Conservation (phyloP, 345 rosid species). For the Moricandia moricandioides region DNA sequence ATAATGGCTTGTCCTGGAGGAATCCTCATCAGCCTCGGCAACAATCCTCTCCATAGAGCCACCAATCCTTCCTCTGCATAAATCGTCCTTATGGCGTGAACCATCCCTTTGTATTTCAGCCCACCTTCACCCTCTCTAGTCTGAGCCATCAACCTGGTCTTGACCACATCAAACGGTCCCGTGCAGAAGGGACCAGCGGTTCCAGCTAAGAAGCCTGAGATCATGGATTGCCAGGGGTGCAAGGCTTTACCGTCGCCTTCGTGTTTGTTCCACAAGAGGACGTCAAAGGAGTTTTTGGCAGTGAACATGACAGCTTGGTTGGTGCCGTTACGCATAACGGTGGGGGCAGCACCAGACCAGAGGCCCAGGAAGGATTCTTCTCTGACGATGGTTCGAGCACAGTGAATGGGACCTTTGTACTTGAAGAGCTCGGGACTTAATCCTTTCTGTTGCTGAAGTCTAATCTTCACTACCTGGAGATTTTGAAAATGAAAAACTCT, state of each 20-base stretch:
- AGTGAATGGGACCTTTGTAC: slow-evolving; percentile 93
- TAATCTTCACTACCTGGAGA: slow-evolving; percentile 86
- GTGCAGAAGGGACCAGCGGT: slow-evolving; percentile 92
- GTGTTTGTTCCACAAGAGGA: slow-evolving; percentile 81
- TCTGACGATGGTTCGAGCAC: slow-evolving; percentile 60
- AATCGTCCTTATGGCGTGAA: slow-evolving; percentile 81
- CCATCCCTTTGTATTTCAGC: slow-evolving; percentile 82
- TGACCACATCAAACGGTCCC: slow-evolving; percentile 97
- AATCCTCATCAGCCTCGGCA: slow-evolving; percentile 96
- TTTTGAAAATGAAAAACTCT: too few species aligned
- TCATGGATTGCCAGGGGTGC: slow-evolving; percentile 95
- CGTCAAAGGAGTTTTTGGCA: slow-evolving; percentile 79
- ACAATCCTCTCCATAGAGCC: slow-evolving; percentile 87
- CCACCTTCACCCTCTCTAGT: slow-evolving; percentile 51
- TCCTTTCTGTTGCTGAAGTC: slow-evolving; percentile 93
- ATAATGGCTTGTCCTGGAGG: slow-evolving; percentile 97
- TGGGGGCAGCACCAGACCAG: slow-evolving; percentile 97
- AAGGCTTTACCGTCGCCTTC: slow-evolving; percentile 88
- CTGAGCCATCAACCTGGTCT: slow-evolving; percentile 96
- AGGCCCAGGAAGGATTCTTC: slow-evolving; percentile 84
- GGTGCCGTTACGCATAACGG: slow-evolving; percentile 95
- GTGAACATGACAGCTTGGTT: slow-evolving; percentile 98
- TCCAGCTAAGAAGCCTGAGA: slow-evolving; percentile 94
- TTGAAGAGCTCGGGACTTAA: slow-evolving; percentile 68
- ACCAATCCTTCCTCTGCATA: slow-evolving; percentile 76